Conservation (phyloP, 192 early-diverging fungal genomes). For the Coemansia sp. region DNA sequence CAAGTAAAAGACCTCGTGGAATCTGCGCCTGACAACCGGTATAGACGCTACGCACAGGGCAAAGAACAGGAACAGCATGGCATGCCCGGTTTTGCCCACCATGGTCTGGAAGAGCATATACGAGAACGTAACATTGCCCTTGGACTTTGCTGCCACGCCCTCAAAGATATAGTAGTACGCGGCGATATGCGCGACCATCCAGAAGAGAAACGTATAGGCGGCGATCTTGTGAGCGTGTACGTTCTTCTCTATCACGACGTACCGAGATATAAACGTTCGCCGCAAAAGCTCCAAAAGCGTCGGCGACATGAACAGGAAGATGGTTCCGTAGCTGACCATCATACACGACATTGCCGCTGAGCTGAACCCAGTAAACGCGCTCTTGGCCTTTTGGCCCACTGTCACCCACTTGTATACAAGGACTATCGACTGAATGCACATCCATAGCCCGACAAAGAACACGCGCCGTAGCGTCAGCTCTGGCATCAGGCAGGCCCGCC, state of each 20-base stretch:
- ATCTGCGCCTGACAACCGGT: constrained; percentile 33
- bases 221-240: constrained; percentile 80
- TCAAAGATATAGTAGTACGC: constrained; percentile 76
- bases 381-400: constrained; percentile 39
- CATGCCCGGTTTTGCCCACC: constrained; percentile 72
- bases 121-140: constrained; percentile 42
- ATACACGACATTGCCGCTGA: constrained; percentile 44
- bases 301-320: constrained; percentile 73
- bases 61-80: constrained; percentile 40
- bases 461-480: constrained; percentile 47
- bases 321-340: constrained; percentile 57
- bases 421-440: constrained; percentile 57
- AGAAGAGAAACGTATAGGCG: constrained; percentile 71
- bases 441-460: constrained; percentile 59
- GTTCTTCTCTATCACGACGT: constrained; percentile 81
- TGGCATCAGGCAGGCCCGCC: constrained; percentile 21
- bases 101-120: constrained; percentile 58
- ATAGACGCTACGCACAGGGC: constrained; percentile 36
- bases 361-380: constrained; percentile 44
- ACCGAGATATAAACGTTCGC: constrained; percentile 66
- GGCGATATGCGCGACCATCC: constrained; percentile 63
- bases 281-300: constrained; percentile 74
- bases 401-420: constrained; percentile 59
- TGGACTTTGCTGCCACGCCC: constrained; percentile 17
- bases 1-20: constrained; percentile 79